Conservation (phyloP, 140 eudicot species). For the Cichorium intybus region DNA sequence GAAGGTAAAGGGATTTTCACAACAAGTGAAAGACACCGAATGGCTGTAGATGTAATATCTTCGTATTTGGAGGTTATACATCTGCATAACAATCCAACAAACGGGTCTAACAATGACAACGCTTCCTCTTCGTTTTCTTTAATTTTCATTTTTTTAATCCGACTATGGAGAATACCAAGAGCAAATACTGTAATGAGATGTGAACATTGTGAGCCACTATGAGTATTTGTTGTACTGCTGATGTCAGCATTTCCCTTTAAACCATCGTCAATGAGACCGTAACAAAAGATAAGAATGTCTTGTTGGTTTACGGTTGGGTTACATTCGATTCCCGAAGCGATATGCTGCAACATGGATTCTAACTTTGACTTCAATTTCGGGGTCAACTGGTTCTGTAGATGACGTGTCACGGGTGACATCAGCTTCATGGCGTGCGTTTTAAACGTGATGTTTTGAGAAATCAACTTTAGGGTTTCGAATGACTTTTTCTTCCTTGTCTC, state of each 20-base stretch:
- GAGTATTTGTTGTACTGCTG: slow-evolving; percentile 8
- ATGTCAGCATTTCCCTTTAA: slow-evolving; percentile 22
- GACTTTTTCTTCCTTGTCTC: slow-evolving; percentile 89
- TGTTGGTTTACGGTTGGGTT: slow-evolving; percentile 63
- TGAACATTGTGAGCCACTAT: slow-evolving; percentile 39
- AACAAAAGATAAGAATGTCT: slow-evolving; percentile 56
- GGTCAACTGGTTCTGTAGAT: slow-evolving; percentile 59
- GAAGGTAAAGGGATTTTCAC: slow-evolving; percentile 67
- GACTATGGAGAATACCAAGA: slow-evolving; percentile 57
- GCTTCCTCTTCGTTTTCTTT: slow-evolving; percentile 39
- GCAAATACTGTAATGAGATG: slow-evolving; percentile 77
- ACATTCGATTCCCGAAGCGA: slow-evolving; percentile 68
- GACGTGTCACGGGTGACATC: slow-evolving; percentile 57
- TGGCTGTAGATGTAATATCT: slow-evolving; percentile 51
- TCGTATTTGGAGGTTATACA: slow-evolving; percentile 83
- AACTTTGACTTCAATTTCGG: slow-evolving; percentile 66
- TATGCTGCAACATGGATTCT: slow-evolving; percentile 66
- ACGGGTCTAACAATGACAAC: slow-evolving; percentile 66
- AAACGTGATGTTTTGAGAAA: slow-evolving; percentile 72
- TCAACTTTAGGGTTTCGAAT: slow-evolving; percentile 60
- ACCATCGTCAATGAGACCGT: slow-evolving; percentile 62
- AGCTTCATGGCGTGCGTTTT: slow-evolving; percentile 69
- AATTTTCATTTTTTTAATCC: slow-evolving; percentile 56
- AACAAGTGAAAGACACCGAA: slow-evolving; percentile 60
- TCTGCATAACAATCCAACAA: slow-evolving; percentile 50